Base-by-base conservation (phyloP, 192 early-diverging fungal species). In the Coemansia furcata region DNA sequence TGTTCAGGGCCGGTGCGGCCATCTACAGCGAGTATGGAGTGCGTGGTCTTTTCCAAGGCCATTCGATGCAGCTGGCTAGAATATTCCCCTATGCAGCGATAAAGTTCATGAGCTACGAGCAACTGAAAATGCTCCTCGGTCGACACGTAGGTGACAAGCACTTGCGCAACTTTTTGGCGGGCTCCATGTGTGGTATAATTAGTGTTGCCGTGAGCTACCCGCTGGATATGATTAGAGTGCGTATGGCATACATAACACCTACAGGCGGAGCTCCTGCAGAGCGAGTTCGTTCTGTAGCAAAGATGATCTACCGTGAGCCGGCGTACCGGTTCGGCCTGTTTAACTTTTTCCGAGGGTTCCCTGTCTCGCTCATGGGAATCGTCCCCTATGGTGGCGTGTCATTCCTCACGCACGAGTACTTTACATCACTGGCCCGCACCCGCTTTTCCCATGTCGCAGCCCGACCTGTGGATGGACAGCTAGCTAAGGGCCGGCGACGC, bases 11-110 rank as follows among this genome's bases (percentile, higher is more conserved):
- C 17, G 86, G 85, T 14, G 62, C 85, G 36, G 87, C 91, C 15
- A 96, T 99, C 37, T 84, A 92, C 37, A 69, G 73, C 58, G 72
- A 81, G 14, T 84, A 87, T 73, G 97, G 97, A 0, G 35, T 91
- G 3, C 77, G 77, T 4, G 95, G 94, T 6, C 84, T 99, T 23
- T 97, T 95, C 64, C 94, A 96, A 82, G 97, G 97, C 40, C 95
- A 99, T 72, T 94, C 89, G 21, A 95, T 93, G 42, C 96, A 95
- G 35, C 80, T 99, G 4, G 82, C 96, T 2, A 84, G 97, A 32
- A 97, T 99, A 65, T 98, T 98, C 74, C 97, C 97, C 4, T 99
- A 98, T 70, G 93, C 94, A 0, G 93, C 95, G 9, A 92, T 99
- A 75, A 98, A 98, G 75, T 99, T 97, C 71, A 95, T 97, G 87